phyloP scores from a whole-genome alignment of 495 filamentous ascomycete species.

The Lindgomyces ingoldianus region DNA sequence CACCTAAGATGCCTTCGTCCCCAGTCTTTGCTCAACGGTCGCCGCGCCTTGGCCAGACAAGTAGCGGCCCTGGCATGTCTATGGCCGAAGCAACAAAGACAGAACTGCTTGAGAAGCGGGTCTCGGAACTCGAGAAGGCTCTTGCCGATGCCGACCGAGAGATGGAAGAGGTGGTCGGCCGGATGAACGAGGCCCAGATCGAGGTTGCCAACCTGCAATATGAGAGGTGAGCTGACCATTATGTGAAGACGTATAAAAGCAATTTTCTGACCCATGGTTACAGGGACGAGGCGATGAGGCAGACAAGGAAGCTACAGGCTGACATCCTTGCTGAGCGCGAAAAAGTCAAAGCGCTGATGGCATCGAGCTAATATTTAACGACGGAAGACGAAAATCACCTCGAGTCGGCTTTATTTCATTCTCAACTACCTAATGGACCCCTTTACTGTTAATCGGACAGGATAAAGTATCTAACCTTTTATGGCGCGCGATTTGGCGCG shows the following conservation, averaged over 20 bases:
- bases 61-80: constrained; percentile 55
- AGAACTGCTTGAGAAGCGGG: constrained; percentile 69
- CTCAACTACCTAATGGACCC: neutral
- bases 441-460: neutral
- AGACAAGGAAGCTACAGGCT: constrained; percentile 74
- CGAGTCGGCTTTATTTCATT: neutral
- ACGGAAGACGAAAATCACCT: neutral
- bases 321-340: constrained; percentile 62
- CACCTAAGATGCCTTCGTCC: constrained; percentile 58
- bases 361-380: constrained; percentile 15
- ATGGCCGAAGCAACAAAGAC: constrained; percentile 68
- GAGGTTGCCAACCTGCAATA: constrained; percentile 90
- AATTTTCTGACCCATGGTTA: constrained; percentile 40
- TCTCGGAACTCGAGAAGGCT: constrained; percentile 77
- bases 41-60: constrained; percentile 61
- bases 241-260: neutral
- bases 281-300: constrained; percentile 81
- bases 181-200: constrained; percentile 92
- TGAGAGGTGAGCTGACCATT: constrained; percentile 63
- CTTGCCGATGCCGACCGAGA: constrained; percentile 80
- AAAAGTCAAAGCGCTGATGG: constrained; percentile 51
- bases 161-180: constrained; percentile 88
- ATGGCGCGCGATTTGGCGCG: neutral
- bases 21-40: constrained; percentile 63
- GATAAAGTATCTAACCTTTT: neutral